Evolutionary conservation across 768 basidiomycete species (phyloP), one percentile per base, ranked within the genome.

Genomic region (Porphyrellus cyaneotinctus): DNA sequence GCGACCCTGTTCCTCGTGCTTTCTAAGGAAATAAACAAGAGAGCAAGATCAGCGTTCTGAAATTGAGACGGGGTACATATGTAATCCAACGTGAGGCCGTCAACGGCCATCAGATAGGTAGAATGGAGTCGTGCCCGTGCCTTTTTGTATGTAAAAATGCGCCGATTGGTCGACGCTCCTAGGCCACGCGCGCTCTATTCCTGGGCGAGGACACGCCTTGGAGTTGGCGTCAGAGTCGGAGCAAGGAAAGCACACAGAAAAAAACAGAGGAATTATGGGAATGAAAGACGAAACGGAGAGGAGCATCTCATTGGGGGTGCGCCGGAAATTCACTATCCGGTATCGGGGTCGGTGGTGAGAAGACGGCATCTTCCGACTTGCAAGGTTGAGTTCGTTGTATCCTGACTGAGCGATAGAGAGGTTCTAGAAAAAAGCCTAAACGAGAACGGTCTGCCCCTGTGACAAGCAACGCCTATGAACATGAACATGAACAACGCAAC

Each of bases 91-190:
- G 53, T 61, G 39, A 60, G 36, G 22, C 14, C 47, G 9, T 60
- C 52, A 45, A 56, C 53, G 61, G 61, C 57, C 61, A 56, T 63
- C 57, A 59, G 60, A 59, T 62, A 49, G 49, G 43, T 47, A 44
- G 37, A 46, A 28, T 23, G 20, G 44, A 54, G 22, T 45, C 51
- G 32, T 11, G 17, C 4, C n/a, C 56, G 46, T 47, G 47, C 49
- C 58, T 53, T 22, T 13, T 36, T 43, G 59, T 58, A 61, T 52
- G 58, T 61, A 59, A 59, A 41, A 26, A 39, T 23, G 28, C 37
- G 20, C 50, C 32, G 33, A 37, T 33, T 26, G 30, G 43, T 20
- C 30, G 41, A 58, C 38, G 22, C 39, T 43, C 28, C 11, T 20
- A 54, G 33, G 37, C 37, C 42, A 17, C 20, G 8, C 35, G 43